Percentiles rank a stretch among this genome's conserved stretches.
Conservation (phyloP, 176 grass and related monocot species). For the Bromus sterilis region DNA sequence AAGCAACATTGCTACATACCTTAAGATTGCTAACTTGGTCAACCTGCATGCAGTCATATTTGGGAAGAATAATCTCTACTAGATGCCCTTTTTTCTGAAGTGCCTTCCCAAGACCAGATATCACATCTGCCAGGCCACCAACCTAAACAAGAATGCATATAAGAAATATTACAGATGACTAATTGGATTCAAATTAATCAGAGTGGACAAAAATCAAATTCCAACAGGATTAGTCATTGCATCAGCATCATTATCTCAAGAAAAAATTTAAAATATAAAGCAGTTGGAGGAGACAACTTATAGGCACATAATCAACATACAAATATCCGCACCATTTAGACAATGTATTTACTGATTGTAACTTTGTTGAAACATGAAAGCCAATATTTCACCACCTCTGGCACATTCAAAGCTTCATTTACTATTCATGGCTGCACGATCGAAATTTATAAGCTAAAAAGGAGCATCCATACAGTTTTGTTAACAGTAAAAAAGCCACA, state of each 20-base stretch:
- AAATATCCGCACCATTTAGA: neutral
- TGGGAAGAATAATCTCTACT: constrained; percentile 92
- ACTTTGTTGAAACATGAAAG: neutral
- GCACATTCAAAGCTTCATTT: neutral
- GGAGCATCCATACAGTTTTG: neutral
- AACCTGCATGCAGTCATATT: constrained; percentile 94
- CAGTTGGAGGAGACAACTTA: neutral
- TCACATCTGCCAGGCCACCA: constrained; percentile 93
- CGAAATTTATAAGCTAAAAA: neutral
- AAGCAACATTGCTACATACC: constrained; percentile 36
- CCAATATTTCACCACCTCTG: neutral
- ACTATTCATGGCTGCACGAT: neutral
- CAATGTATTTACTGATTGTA: neutral
- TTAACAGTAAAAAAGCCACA: neutral
- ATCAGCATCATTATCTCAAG: neutral
- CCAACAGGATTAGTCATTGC: neutral
- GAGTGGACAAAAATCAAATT: neutral
- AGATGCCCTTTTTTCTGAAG: constrained; percentile 73
- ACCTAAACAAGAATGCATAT: constrained; percentile 49
- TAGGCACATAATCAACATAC: neutral
- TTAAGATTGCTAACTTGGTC: constrained; percentile 66
- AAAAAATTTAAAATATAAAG: neutral
- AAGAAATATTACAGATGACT: constrained; percentile 2
- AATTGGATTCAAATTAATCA: neutral
- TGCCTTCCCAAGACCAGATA: constrained; percentile 88